Percentiles rank a stretch among this genome's conserved stretches.
These are phyloP conservation scores for Yarrowia yakushimensis DNA, from an alignment of 805 yeast species.

Conservation along the genomic window DNA sequence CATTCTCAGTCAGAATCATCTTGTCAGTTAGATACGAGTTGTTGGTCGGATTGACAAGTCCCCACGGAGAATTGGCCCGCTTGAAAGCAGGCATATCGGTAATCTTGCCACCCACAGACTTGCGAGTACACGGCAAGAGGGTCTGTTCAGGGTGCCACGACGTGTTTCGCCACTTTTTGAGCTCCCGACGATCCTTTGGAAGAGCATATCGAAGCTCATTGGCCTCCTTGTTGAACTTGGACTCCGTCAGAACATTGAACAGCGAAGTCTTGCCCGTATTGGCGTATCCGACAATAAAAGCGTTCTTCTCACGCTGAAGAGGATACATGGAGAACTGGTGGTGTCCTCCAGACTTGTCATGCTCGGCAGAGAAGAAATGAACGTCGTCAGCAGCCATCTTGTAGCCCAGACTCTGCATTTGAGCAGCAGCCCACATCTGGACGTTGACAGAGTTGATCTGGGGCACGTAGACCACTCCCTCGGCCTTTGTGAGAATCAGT, in stretches of 20 bases:
- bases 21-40: slow-evolving; percentile 8
- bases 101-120: background rate
- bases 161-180: background rate
- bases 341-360: background rate
- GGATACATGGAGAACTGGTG: background rate
- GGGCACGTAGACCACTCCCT: slow-evolving; percentile 13
- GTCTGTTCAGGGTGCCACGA: slow-evolving; percentile 14
- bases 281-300: background rate
- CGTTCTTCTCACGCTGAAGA: background rate
- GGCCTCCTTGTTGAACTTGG: background rate
- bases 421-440: slow-evolving; percentile 16
- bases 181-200: background rate
- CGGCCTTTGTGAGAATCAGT: slow-evolving; percentile 28
- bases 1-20: slow-evolving; percentile 1
- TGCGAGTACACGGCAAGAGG: background rate
- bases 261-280: slow-evolving; percentile 11
- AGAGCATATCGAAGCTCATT: background rate
- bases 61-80: slow-evolving; percentile 4
- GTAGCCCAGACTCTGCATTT: slow-evolving; percentile 9
- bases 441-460: slow-evolving; percentile 13
- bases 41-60: background rate
- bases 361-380: slow-evolving; percentile 10
- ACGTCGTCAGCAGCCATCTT: background rate
- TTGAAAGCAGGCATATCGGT: slow-evolving; percentile 8
- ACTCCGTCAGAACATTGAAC: background rate